A percentile compares a stretch with the other conserved stretches of the same genome.
Evolutionary conservation across 495 filamentous ascomycete genomes (phyloP).

Genomic region (Annulohypoxylon moriforme): DNA sequence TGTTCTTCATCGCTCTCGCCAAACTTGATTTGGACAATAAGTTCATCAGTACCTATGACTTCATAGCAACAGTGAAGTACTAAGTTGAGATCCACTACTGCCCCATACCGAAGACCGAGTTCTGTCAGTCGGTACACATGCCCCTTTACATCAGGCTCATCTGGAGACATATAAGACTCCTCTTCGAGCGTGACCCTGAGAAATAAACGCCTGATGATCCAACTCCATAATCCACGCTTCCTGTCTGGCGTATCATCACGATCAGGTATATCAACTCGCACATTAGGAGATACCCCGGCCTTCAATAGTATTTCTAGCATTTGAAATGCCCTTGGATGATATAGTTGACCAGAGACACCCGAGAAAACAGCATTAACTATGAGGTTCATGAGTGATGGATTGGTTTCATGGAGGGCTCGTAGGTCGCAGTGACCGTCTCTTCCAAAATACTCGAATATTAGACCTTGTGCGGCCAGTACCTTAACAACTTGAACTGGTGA

Average conservation of each 20-base stretch:
- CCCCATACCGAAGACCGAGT: slow-evolving; percentile 10
- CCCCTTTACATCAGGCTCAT: background rate
- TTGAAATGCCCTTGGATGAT: background rate
- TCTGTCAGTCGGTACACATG: slow-evolving; percentile 3
- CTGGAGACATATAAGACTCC: background rate
- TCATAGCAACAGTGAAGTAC: slow-evolving; percentile 20
- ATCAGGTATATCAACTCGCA: background rate
- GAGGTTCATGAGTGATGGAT: background rate
- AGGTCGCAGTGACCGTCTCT: slow-evolving; percentile 1
- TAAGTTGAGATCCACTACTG: background rate
- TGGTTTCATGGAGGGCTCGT: background rate
- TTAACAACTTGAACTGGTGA: background rate
- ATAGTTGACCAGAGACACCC: background rate
- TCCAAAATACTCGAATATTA: slow-evolving; percentile 12
- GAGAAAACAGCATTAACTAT: background rate
- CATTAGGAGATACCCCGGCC: slow-evolving; percentile 16
- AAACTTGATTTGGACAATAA: background rate
- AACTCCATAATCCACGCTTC: background rate
- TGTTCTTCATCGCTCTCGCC: background rate
- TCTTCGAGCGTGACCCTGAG: background rate
- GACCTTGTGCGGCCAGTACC: background rate
- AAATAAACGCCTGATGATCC: background rate
- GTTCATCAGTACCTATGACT: background rate
- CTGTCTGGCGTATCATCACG: background rate
- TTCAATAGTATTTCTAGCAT: slow-evolving; percentile 18